These are phyloP conservation scores for Suillus lakei DNA, from an alignment of 768 basidiomycete genomes.

Conservation along the genomic window DNA sequence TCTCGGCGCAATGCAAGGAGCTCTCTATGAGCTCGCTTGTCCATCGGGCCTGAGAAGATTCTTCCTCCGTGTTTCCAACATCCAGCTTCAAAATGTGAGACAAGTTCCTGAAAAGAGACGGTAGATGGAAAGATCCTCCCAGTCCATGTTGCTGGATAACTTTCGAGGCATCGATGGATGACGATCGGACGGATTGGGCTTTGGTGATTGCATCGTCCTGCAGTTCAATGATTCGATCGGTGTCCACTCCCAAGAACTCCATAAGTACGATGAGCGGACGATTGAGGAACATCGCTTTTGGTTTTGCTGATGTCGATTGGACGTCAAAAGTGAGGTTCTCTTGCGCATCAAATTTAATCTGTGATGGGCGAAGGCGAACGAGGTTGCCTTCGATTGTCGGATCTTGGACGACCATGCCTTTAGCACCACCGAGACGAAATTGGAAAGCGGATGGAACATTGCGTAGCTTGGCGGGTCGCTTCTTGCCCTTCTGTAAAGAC, in stretches of 20 bases:
- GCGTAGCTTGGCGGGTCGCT: constrained; percentile 17
- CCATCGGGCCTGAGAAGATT: constrained; percentile 16
- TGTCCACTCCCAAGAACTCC: constrained; percentile 47
- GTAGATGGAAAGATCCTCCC: constrained; percentile 49
- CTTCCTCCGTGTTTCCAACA: constrained; percentile 24
- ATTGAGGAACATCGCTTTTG: constrained; percentile 50
- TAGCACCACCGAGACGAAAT: constrained; percentile 50
- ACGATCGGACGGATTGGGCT: constrained; percentile 38
- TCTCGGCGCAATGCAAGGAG: constrained; percentile 42
- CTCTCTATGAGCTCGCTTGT: constrained; percentile 43
- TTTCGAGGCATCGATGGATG: constrained; percentile 41
- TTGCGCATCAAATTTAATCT: constrained; percentile 51
- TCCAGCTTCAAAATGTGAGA: constrained; percentile 35
- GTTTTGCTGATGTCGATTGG: constrained; percentile 48
- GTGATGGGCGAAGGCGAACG: constrained; percentile 47
- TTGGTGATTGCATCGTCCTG: constrained; percentile 44
- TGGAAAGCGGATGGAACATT: constrained; percentile 46
- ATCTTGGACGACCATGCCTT: constrained; percentile 53
- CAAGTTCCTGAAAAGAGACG: constrained; percentile 47
- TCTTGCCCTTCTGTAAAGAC: constrained; percentile 37
- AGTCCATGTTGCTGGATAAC: constrained; percentile 49
- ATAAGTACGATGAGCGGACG: constrained; percentile 53
- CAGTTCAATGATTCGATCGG: constrained; percentile 37
- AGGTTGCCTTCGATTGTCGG: constrained; percentile 38
- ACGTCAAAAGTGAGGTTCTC: constrained; percentile 49